Evolutionary conservation across 192 early-diverging fungal genomes (phyloP).

Genomic region (Coemansia sp.): DNA sequence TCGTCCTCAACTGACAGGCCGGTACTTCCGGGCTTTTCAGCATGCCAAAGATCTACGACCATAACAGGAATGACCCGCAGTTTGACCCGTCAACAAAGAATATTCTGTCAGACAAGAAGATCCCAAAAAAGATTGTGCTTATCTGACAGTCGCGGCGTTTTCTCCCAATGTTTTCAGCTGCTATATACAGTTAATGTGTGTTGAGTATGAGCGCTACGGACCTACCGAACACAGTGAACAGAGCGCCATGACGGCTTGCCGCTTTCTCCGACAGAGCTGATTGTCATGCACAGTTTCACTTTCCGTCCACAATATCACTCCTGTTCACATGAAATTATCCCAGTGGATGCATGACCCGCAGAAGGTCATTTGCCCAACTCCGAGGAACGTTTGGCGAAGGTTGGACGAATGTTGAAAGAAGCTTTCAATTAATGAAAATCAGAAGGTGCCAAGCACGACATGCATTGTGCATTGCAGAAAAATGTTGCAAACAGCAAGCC

Average conservation of each 20-base stretch:
- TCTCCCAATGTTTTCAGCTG: neutral
- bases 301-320: too few species aligned
- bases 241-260: neutral
- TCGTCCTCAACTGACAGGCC: neutral
- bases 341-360: neutral
- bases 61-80: neutral
- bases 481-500: neutral
- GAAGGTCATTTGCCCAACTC: neutral
- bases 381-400: conserved; percentile 12
- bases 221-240: neutral
- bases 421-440: conserved; percentile 6
- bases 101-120: neutral
- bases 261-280: too few species aligned
- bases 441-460: conserved; percentile 1
- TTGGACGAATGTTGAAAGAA: conserved; percentile 10
- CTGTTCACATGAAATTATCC: neutral
- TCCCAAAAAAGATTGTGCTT: neutral
- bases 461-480: neutral
- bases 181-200: neutral
- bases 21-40: conserved; percentile 3
- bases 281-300: too few species aligned
- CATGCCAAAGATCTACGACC: neutral
- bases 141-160: conserved; percentile 1
- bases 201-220: neutral
- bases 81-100: neutral